Evolutionary conservation across 2,329 filamentous ascomycete genomes (phyloP), one percentile per base, ranked within the genome.

Genomic region (Alternaria ventricosa): DNA sequence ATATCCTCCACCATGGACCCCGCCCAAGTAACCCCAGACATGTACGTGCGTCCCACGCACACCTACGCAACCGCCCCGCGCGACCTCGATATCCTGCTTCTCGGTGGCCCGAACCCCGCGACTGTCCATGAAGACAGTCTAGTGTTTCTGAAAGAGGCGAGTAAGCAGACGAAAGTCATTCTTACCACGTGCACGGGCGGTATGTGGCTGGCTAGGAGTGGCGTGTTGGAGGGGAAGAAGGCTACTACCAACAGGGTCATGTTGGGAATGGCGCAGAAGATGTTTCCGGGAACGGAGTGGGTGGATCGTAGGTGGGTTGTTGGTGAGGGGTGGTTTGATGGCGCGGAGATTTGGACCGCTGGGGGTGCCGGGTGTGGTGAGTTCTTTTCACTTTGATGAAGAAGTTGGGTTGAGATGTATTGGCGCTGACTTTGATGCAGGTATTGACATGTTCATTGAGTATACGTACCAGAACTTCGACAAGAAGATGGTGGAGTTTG

Each of bases 41-140:
- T 82, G 67, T 70, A 63, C 53, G 75, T 79, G 67, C 43, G 73
- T 18, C 81, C 81, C 5, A 81, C 78, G 30, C 67, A 77, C 50
- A 82, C 81, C 3, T 83, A 83, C 69, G 78, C 79, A 44, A 76
- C 68, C 47, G 80, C 78, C 9, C 82, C 81, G 4, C 74, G 80
- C 6, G 81, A 83, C 47, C 72, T 83, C 7, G 81, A 83, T 36
- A 78, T 83, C 36, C 64, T 83, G 3, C 43, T 83, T 28, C 67
- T 80, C 11, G 81, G 80, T 50, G 81, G 82, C 0, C 77, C 80
- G 6, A 56, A 75, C 22, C 77, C 72, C 0, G 62, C 27, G 5
- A 71, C 71, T 5, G 77, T 79, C 4, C 74, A 78, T 1, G 71
- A 77, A 8, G 69, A 68, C 12, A 81, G 80, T 23, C 68, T 79